A percentile compares a stretch with the other conserved stretches of the same genome.
Evolutionary conservation across 164 flowering plant genomes (phyloP).

Genomic region (Litsea cubeba): DNA sequence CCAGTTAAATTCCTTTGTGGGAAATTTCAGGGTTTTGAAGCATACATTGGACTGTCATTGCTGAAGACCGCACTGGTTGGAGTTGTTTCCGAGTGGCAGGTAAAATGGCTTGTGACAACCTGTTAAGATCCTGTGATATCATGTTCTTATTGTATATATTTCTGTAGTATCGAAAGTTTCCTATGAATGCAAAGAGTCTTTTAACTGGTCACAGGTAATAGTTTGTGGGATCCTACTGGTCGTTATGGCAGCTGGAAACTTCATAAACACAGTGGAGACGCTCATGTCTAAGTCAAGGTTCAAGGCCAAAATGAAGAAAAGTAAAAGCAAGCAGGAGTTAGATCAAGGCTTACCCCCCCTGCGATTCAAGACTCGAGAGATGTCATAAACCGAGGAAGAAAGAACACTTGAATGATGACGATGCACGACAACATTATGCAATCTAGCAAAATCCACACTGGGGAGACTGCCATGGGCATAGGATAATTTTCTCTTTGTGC

Average conservation of each 20-base stretch:
- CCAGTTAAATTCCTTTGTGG: too few relatives aligned
- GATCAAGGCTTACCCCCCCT: conserved; percentile 20
- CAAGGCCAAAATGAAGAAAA: conserved; percentile 86
- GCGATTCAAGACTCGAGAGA: conserved; percentile 3
- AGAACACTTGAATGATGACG: neutral
- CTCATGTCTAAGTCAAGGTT: conserved; percentile 79
- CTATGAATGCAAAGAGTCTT: neutral
- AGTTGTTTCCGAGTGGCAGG: conserved; percentile 94
- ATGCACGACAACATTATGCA: too few relatives aligned
- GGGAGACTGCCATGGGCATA: neutral
- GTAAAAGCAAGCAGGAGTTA: conserved; percentile 66
- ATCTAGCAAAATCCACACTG: neutral
- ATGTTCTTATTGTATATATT: neutral
- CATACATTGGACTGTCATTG: conserved; percentile 74
- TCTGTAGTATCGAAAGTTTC: neutral
- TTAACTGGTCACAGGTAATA: conserved; percentile 43
- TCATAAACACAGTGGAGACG: conserved; percentile 78
- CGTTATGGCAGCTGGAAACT: conserved; percentile 92
- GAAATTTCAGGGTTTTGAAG: conserved; percentile 77
- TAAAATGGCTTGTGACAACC: conserved; percentile 8
- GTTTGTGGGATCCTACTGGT: conserved; percentile 80
- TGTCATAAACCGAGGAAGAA: conserved; percentile 60
- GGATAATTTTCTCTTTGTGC: neutral
- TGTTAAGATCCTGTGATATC: neutral
- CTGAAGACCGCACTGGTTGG: conserved; percentile 69